These are phyloP conservation scores for Trichoderma erinaceum DNA, from an alignment of 495 filamentous ascomycete species.

Conservation along the genomic window DNA sequence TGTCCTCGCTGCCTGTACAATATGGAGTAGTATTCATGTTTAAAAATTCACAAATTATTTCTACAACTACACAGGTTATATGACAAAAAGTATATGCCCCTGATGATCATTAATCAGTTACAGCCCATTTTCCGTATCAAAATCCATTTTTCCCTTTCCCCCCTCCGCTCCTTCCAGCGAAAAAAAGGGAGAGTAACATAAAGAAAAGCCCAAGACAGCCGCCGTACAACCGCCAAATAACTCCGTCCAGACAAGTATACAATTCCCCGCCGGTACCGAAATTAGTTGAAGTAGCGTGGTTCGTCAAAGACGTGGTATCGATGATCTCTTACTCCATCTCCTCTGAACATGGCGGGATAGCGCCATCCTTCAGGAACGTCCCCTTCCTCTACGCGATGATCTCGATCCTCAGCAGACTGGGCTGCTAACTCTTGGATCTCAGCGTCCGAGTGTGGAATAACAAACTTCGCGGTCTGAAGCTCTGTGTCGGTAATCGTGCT, in stretches of 20 bases:
- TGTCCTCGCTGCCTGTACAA: background rate
- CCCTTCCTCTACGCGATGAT: constrained; percentile 48
- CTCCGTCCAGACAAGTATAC: constrained; percentile 7
- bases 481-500: constrained; percentile 96
- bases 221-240: background rate
- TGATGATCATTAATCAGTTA: constrained; percentile 2
- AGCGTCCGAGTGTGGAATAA: constrained; percentile 65
- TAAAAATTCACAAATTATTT: background rate
- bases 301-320: constrained; percentile 94
- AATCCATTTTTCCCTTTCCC: background rate
- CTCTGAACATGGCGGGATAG: constrained; percentile 85
- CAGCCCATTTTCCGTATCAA: constrained; percentile 7
- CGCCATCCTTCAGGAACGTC: constrained; percentile 68
- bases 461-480: constrained; percentile 94
- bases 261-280: constrained; percentile 5
- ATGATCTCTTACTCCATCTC: constrained; percentile 82
- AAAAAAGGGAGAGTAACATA: background rate
- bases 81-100: background rate
- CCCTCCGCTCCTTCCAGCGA: background rate
- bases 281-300: constrained; percentile 62
- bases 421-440: constrained; percentile 45
- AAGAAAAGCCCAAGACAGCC: background rate
- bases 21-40: background rate
- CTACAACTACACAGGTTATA: background rate
- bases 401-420: constrained; percentile 25